These are phyloP conservation scores for Suillus clintonianus DNA, from an alignment of 768 basidiomycete genomes.

Conservation along the genomic window DNA sequence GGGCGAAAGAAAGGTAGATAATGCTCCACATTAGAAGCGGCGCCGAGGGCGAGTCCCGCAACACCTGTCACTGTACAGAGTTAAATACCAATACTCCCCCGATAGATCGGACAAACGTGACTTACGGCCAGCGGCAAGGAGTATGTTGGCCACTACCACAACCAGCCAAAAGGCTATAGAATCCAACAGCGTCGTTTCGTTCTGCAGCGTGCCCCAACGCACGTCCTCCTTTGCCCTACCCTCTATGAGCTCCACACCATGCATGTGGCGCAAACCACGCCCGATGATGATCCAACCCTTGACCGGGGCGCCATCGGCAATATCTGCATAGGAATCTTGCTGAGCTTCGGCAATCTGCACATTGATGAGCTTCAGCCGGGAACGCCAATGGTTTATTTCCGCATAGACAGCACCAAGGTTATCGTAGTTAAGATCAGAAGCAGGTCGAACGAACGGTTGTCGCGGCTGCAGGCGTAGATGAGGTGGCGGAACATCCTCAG, in stretches of 20 bases:
- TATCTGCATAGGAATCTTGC: constrained; percentile 64
- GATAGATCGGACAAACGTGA: constrained; percentile 13
- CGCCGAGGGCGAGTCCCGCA: constrained; percentile 63
- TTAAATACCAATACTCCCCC: constrained; percentile 6
- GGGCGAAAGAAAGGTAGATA: constrained; percentile 65
- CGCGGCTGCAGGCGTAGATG: constrained; percentile 69
- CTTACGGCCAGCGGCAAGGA: constrained; percentile 65
- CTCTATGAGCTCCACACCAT: constrained; percentile 68
- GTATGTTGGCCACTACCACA: constrained; percentile 46
- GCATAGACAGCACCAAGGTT: constrained; percentile 66
- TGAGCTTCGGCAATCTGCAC: constrained; percentile 71
- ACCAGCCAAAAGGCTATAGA: constrained; percentile 58
- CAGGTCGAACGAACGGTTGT: constrained; percentile 75
- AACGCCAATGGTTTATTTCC: constrained; percentile 71
- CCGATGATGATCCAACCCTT: constrained; percentile 83
- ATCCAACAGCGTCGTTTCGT: constrained; percentile 50
- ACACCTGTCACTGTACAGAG: constrained; percentile 62
- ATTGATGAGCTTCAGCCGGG: constrained; percentile 71
- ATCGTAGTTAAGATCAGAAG: constrained; percentile 68
- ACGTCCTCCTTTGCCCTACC: constrained; percentile 84
- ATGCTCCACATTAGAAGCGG: constrained; percentile 74
- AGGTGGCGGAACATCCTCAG: constrained; percentile 50
- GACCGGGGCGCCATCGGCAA: constrained; percentile 67
- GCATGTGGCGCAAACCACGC: constrained; percentile 61
- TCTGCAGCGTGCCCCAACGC: constrained; percentile 75